Conservation (phyloP, 495 filamentous ascomycete species). For the Xylaria intraflava region DNA sequence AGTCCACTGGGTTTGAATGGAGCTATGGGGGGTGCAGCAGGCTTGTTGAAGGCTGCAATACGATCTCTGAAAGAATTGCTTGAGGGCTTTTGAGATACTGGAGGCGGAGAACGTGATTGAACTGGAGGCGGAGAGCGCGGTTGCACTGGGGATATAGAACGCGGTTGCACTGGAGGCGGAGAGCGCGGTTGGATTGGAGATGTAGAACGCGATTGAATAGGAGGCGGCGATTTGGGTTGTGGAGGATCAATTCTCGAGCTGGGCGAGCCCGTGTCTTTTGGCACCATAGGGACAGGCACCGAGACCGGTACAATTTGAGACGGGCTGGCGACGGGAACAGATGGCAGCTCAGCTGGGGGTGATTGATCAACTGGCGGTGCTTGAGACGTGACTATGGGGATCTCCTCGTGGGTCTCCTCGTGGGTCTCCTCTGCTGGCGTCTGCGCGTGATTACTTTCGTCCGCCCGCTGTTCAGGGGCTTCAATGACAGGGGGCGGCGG, state of each 20-base stretch:
- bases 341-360: slow-evolving; percentile 18
- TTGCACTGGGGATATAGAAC: slow-evolving; percentile 37
- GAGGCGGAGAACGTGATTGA: slow-evolving; percentile 50
- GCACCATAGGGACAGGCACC: slow-evolving; percentile 34
- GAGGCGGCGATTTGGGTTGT: slow-evolving; percentile 29
- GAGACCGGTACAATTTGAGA: slow-evolving; percentile 34
- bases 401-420: slow-evolving; percentile 18
- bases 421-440: slow-evolving; percentile 22
- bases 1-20: slow-evolving; percentile 75
- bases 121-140: slow-evolving; percentile 37
- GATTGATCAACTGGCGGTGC: slow-evolving; percentile 24
- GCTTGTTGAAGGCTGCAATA: slow-evolving; percentile 93
- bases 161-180: slow-evolving; percentile 37
- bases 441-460: slow-evolving; percentile 34
- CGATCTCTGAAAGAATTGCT: slow-evolving; percentile 82
- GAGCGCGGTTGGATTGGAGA: slow-evolving; percentile 53
- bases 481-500: slow-evolving; percentile 60
- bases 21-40: slow-evolving; percentile 73
- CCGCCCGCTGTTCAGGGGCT: slow-evolving; percentile 26
- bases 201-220: slow-evolving; percentile 43
- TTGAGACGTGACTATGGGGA: slow-evolving; percentile 19
- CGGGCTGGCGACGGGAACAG: slow-evolving; percentile 32
- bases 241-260: slow-evolving; percentile 19
- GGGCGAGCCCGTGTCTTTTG: slow-evolving; percentile 26
- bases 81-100: slow-evolving; percentile 69